Conservation (phyloP, 2,329 filamentous ascomycete species). For the Fusarium pseudonygamai region DNA sequence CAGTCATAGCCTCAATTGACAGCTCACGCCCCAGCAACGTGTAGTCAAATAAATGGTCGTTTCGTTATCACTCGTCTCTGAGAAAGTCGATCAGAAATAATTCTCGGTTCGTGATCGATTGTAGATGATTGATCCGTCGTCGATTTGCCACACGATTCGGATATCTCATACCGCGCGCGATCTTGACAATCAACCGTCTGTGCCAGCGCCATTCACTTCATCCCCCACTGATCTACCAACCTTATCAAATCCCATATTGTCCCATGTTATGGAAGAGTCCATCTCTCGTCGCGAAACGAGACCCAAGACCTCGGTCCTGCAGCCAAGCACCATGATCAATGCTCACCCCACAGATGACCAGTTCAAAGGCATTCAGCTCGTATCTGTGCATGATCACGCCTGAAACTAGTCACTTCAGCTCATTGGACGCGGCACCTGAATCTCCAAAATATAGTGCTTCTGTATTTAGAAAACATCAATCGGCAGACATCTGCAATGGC, state of each 20-base stretch:
- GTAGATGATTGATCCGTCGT: background rate
- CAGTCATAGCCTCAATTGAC: conserved; percentile 5
- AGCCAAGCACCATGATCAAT: conserved; percentile 7
- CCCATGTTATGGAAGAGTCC: background rate
- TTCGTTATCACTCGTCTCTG: too few species aligned
- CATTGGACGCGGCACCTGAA: background rate
- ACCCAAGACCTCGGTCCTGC: conserved; percentile 4
- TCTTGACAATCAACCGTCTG: background rate
- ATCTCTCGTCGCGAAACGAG: background rate
- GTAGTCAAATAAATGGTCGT: background rate
- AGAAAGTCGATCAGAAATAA: background rate
- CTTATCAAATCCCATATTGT: background rate
- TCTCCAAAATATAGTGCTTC: background rate
- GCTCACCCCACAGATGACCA: background rate
- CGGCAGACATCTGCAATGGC: conserved; percentile 33
- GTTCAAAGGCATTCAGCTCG: background rate
- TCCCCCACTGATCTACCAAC: conserved; percentile 8
- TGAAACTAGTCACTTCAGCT: background rate
- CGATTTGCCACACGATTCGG: background rate
- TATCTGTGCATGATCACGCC: conserved; percentile 9
- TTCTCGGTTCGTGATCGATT: background rate
- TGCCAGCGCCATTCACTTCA: background rate
- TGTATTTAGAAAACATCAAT: conserved; percentile 12
- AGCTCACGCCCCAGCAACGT: background rate
- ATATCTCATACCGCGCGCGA: background rate